phyloP scores from a whole-genome alignment of 768 basidiomycete genomes.

The Chalciporus chontae region DNA sequence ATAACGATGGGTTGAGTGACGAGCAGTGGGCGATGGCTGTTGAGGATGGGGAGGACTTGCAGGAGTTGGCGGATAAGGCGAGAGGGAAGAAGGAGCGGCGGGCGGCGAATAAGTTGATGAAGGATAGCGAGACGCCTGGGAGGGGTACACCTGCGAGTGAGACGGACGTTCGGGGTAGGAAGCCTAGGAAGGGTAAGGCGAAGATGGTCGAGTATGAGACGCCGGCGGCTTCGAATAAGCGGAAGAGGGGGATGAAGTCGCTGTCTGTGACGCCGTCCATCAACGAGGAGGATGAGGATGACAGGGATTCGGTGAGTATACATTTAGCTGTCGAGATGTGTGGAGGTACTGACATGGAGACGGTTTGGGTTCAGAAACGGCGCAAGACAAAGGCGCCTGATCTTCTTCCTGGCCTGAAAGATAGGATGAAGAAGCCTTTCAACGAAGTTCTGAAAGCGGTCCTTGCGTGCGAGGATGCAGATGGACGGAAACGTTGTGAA shows the following conservation, averaged over 20 bases:
- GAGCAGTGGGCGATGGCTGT: conserved; percentile 90
- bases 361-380: conserved; percentile 58
- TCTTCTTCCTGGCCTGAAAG: conserved; percentile 53
- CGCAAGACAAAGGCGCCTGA: conserved; percentile 72
- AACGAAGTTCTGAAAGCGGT: conserved; percentile 74
- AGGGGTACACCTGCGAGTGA: conserved; percentile 66
- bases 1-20: conserved; percentile 91
- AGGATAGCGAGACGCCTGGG: conserved; percentile 57
- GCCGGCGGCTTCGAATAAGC: conserved; percentile 50
- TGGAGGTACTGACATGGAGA: neutral
- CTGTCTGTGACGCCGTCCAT: conserved; percentile 75
- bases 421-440: conserved; percentile 83
- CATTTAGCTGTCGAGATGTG: neutral
- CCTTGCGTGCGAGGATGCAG: conserved; percentile 63
- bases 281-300: conserved; percentile 74
- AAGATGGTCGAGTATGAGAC: conserved; percentile 53
- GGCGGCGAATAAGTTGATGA: conserved; percentile 52
- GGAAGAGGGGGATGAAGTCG: conserved; percentile 71
- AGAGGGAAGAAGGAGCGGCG: conserved; percentile 66
- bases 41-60: conserved; percentile 78
- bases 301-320: conserved; percentile 59
- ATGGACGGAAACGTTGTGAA: conserved; percentile 78
- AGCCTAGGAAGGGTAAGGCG: conserved; percentile 55
- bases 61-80: conserved; percentile 65
- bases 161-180: conserved; percentile 53